Conservation (phyloP, 78 protist species). For the Chrysochromulina tobinii region DNA sequence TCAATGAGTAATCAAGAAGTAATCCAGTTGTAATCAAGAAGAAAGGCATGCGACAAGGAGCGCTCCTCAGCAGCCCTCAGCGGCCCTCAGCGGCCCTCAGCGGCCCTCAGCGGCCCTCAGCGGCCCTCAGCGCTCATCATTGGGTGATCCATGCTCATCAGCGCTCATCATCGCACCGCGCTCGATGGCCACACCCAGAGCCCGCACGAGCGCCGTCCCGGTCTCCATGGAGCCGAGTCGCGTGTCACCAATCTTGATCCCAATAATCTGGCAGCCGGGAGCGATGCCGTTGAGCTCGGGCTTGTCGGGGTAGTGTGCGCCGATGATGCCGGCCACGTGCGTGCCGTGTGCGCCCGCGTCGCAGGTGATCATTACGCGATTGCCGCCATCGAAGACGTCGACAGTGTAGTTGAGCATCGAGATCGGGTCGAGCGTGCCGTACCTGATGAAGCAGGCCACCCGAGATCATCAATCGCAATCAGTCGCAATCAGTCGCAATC, state of each 20-base stretch:
- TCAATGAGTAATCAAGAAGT: no score
- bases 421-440: background rate
- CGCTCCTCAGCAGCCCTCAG: no score
- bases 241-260: slow-evolving; percentile 72
- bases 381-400: slow-evolving; percentile 66
- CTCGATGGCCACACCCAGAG: slow-evolving; percentile 34
- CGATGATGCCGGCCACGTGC: slow-evolving; percentile 69
- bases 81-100: no score
- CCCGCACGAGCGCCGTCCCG: slow-evolving; percentile 61
- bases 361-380: slow-evolving; percentile 42
- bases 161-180: background rate
- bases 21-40: no score
- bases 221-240: slow-evolving; percentile 45
- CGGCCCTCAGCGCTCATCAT: no score
- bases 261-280: slow-evolving; percentile 71
- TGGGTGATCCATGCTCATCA: no score
- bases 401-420: slow-evolving; percentile 38
- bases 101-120: no score
- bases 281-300: slow-evolving; percentile 73
- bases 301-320: slow-evolving; percentile 57
- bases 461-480: no score
- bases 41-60: no score
- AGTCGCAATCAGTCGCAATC: no score
- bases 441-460: background rate
- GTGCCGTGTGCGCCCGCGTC: slow-evolving; percentile 78